Conservation (phyloP, 208 protist species). For the Wallacemonas collosoma region DNA sequence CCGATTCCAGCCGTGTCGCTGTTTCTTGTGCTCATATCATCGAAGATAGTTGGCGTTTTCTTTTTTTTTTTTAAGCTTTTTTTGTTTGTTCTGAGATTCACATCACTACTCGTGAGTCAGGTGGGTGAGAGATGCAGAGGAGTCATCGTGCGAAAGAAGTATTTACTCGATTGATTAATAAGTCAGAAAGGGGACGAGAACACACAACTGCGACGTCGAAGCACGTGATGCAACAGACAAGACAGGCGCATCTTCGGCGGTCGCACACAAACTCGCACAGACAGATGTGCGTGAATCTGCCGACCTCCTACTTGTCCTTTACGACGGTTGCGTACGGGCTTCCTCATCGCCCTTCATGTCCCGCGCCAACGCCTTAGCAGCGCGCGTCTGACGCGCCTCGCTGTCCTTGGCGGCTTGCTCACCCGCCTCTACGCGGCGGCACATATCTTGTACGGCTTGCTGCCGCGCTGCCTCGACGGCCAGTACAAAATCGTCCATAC, state of each 20-base stretch:
- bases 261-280: neutral
- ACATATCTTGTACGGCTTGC: constrained; percentile 71
- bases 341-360: constrained; percentile 9
- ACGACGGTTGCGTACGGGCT: neutral
- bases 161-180: too few relatives aligned
- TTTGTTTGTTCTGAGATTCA: neutral
- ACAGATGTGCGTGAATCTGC: neutral
- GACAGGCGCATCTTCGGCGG: too few relatives aligned
- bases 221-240: too few relatives aligned
- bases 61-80: too few relatives aligned
- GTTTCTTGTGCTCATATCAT: too few relatives aligned
- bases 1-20: too few relatives aligned
- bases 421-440: constrained; percentile 10
- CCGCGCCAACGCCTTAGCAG: neutral
- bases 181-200: too few relatives aligned
- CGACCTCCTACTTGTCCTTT: neutral
- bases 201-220: too few relatives aligned
- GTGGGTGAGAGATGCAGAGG: too few relatives aligned
- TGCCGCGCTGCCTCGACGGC: constrained; percentile 65
- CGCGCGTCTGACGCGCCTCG: neutral
- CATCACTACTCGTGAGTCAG: too few relatives aligned
- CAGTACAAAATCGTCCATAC: constrained; percentile 89
- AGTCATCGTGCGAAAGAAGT: too few relatives aligned
- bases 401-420: constrained; percentile 13
- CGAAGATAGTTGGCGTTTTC: too few relatives aligned